Base-by-base conservation (phyloP, 2,329 filamentous ascomycete species). In the Diplodia intermedia region DNA sequence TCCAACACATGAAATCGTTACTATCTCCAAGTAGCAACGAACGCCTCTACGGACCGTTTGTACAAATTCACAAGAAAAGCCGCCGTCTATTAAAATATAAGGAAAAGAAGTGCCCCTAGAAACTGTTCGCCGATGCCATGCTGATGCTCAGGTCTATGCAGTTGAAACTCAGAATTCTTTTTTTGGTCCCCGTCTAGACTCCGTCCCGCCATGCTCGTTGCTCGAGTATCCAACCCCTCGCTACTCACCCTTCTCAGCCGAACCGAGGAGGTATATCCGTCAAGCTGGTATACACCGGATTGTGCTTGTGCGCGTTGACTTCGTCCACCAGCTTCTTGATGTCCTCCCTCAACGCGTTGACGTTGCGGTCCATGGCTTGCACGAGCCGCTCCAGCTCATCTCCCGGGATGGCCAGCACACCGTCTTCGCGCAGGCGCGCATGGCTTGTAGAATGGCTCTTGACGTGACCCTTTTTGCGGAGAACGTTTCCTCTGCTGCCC, bases 221-320 rank as follows among this genome's bases (percentile, higher is more conserved):
- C 31, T 14, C 15, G 12, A 26, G 50, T 18, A 8, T 57, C 33
- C 9, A 11, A 3, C 33, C n/a, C 26, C 12, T 26, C 54, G 12
- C 31, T 1, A 8, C 40, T 15, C 14, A n/a, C 23, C 9, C 2
- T 29, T 15, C 8, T 61, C 23, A 62, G 9, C 57, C 57, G 18
- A 49, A 50, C 4, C 57, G 26, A 4, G 57, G 57, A 33, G 40
- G 57, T 4, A 62, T 43, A 15, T 62, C 57, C 3, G 57, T 36
- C 26, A 62, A 20, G 43, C 40, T 62, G 57, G 26, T 62, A 29
- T 33, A 62, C 15, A 23, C 18, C 2, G 57, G 57, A 3, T 49
- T 49, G 40, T 62, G 40, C 40, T 50, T 62, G 57, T 62, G 57
- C 40, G 40, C 47, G n/a, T 49, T 62, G 57, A 62, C 57, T 43